Evolutionary conservation across 1,139 yeast species (phyloP).

Genomic region (Debaryomyces subglobosus): DNA sequence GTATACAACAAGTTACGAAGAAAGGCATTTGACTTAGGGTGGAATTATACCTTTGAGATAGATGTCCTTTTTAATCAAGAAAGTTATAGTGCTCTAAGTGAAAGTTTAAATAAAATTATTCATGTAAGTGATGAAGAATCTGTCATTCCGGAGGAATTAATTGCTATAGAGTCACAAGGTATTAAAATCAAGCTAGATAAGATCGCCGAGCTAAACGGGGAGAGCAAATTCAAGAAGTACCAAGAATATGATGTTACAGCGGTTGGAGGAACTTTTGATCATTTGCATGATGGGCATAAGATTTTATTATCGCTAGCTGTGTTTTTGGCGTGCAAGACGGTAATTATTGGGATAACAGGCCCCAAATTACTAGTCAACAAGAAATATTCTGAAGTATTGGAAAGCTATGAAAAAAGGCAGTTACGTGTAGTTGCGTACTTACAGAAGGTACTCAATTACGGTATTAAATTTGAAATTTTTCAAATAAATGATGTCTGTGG

Average conservation of each 20-base stretch:
- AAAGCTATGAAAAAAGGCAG: conserved; percentile 58
- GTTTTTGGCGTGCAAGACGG: conserved; percentile 53
- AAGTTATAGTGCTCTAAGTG: not conserved
- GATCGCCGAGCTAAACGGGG: not conserved
- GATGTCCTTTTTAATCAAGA: conserved; percentile 32
- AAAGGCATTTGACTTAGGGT: conserved; percentile 22
- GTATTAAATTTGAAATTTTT: conserved; percentile 38
- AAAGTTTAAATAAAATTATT: not conserved
- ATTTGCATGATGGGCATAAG: conserved; percentile 94
- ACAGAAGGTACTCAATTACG: conserved; percentile 42
- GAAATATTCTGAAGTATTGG: conserved; percentile 67
- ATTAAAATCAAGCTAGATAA: not conserved
- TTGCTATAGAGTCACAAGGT: not conserved
- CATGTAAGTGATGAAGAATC: not conserved
- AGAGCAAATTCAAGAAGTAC: not conserved
- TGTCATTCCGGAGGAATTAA: conserved; percentile 1
- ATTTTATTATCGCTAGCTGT: conserved; percentile 75
- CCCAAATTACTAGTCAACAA: conserved; percentile 74
- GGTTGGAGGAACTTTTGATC: conserved; percentile 97
- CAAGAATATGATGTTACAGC: conserved; percentile 39
- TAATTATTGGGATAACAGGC: conserved; percentile 87
- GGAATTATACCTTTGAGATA: conserved; percentile 33
- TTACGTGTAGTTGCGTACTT: conserved; percentile 52
- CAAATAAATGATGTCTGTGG: conserved; percentile 89
- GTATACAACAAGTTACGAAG: conserved; percentile 31